A percentile compares a stretch with the other conserved stretches of the same genome.
Conservation (phyloP, 345 rosid species). For the Combretum micranthum region DNA sequence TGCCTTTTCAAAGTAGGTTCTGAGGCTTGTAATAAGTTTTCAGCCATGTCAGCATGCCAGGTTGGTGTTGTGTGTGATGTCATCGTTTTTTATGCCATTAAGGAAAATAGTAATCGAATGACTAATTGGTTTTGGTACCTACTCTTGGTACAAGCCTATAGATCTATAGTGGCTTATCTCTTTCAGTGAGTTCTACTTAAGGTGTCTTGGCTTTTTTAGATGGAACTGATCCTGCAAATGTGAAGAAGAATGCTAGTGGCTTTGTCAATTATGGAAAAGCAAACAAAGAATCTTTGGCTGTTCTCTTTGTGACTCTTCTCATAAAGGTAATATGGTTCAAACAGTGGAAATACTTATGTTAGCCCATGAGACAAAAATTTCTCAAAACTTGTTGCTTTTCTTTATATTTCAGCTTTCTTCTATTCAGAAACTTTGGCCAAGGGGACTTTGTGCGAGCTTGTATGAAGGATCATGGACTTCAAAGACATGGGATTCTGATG, state of each 20-base stretch:
- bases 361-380: not conserved
- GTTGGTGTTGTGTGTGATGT: too few relatives aligned
- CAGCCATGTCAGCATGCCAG: too few relatives aligned
- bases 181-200: not conserved
- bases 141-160: not conserved
- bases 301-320: constrained; percentile 23
- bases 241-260: constrained; percentile 21
- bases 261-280: constrained; percentile 37
- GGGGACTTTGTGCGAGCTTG: constrained; percentile 47
- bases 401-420: constrained; percentile 36
- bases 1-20: too few relatives aligned
- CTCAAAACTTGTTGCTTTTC: not conserved
- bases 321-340: constrained; percentile 17
- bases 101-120: too few relatives aligned
- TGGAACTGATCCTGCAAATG: constrained; percentile 32
- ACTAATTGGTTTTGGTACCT: too few relatives aligned
- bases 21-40: too few relatives aligned
- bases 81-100: too few relatives aligned
- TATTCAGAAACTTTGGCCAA: constrained; percentile 40
- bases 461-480: constrained; percentile 36
- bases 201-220: constrained; percentile 18
- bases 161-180: not conserved
- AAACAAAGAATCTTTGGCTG: constrained; percentile 34
- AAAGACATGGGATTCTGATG: constrained; percentile 20
- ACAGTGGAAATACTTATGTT: not conserved